Evolutionary conservation across 2,329 filamentous ascomycete species (phyloP).

Genomic region (Fusarium sp.): DNA sequence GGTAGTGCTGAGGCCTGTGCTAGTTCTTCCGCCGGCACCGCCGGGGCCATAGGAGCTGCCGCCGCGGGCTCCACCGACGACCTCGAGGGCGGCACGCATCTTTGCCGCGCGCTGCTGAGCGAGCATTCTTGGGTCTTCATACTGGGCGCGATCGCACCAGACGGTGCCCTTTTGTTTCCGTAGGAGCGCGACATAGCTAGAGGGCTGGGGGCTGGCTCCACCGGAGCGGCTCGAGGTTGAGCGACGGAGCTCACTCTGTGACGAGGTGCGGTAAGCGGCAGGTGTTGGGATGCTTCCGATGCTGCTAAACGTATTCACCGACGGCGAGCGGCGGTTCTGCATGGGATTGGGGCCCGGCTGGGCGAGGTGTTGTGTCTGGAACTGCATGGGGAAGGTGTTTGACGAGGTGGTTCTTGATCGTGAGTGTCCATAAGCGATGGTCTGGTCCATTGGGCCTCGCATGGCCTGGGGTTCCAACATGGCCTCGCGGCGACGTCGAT

Average conservation of each 20-base stretch:
- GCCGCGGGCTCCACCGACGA: slow-evolving; percentile 71
- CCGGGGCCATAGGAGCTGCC: slow-evolving; percentile 59
- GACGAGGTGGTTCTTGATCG: slow-evolving; percentile 68
- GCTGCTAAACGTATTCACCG: slow-evolving; percentile 77
- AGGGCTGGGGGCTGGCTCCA: slow-evolving; percentile 62
- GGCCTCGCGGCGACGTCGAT: slow-evolving; percentile 19
- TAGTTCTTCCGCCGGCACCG: slow-evolving; percentile 60
- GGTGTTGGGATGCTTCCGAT: slow-evolving; percentile 73
- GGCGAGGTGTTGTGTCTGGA: slow-evolving; percentile 45
- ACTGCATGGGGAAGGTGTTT: slow-evolving; percentile 58
- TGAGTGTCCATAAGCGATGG: slow-evolving; percentile 61
- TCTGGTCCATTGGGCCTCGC: slow-evolving; percentile 48
- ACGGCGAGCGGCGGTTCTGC: slow-evolving; percentile 67
- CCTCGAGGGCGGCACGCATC: slow-evolving; percentile 84
- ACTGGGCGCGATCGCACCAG: slow-evolving; percentile 95
- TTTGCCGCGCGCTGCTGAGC: slow-evolving; percentile 90
- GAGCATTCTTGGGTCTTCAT: slow-evolving; percentile 85
- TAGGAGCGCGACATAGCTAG: slow-evolving; percentile 95
- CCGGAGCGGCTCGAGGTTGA: slow-evolving; percentile 85
- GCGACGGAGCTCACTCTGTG: slow-evolving; percentile 71
- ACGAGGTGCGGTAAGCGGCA: slow-evolving; percentile 66
- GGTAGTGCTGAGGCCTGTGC: slow-evolving; percentile 69
- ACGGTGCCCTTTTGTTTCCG: slow-evolving; percentile 97
- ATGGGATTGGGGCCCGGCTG: slow-evolving; percentile 46
- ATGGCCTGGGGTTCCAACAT: slow-evolving; percentile 49